These are phyloP conservation scores for Kwoniella sp. DNA, from an alignment of 768 basidiomycete genomes.

Conservation along the genomic window DNA sequence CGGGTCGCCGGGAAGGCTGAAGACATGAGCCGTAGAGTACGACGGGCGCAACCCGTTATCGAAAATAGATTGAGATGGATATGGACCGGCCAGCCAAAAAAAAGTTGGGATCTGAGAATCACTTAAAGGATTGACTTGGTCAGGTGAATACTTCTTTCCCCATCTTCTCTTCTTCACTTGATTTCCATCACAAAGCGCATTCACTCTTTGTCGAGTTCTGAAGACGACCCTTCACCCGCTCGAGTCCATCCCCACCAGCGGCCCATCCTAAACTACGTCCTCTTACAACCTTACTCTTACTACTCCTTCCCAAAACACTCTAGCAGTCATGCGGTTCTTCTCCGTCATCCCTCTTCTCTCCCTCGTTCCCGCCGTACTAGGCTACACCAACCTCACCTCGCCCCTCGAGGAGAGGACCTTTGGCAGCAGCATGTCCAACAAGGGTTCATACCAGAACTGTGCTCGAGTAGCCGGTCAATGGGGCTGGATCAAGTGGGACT, in stretches of 20 bases:
- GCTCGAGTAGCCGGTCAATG: slow-evolving; percentile 33
- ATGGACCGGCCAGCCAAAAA: background rate
- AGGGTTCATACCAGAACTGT: slow-evolving; percentile 29
- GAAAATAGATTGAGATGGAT: background rate
- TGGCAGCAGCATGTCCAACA: background rate
- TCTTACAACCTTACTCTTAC: background rate
- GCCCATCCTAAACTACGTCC: background rate
- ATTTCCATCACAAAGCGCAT: background rate
- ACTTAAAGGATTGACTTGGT: background rate
- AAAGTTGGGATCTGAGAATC: background rate
- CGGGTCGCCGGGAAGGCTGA: background rate
- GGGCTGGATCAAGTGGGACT: slow-evolving; percentile 32
- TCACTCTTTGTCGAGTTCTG: background rate
- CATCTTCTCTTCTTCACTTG: background rate
- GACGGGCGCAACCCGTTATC: background rate
- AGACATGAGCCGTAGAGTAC: background rate
- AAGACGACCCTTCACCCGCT: background rate
- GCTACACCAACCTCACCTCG: background rate
- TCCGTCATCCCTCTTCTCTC: background rate
- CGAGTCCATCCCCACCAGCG: background rate
- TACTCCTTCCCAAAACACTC: background rate
- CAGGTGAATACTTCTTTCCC: background rate
- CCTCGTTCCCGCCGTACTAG: background rate
- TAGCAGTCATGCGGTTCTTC: background rate
- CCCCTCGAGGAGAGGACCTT: slow-evolving; percentile 2